Evolutionary conservation across 2,329 filamentous ascomycete genomes (phyloP), one percentile per base, ranked within the genome.

Genomic region (Trichoderma citrinoviride): DNA sequence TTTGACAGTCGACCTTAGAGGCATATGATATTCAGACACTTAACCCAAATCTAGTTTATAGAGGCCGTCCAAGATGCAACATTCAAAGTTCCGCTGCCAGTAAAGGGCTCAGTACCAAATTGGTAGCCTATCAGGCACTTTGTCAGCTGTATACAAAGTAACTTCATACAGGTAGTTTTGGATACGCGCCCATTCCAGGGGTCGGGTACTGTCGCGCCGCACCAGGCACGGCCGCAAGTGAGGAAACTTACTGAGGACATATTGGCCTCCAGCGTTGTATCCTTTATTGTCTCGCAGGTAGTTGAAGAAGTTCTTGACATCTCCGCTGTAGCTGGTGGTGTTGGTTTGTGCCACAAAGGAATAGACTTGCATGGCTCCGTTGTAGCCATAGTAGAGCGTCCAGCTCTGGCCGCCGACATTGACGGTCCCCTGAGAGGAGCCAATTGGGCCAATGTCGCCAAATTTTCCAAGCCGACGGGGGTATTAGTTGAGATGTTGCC

Each of bases 81-180:
- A 33, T n/a, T 62, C 17, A 62, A 33, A 5, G 60, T 54, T 19
- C 49, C 49, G 17, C 49, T 62, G 25, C 60, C 60, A 3, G 60
- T 62, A 23, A 62, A 62, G 1, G 60, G 23, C 40, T 62, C 60
- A 7, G 47, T 62, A 8, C 60, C 60, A 54, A 62, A 62, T 6
- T 62, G 60, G 40, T 29, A 62, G 29, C 49, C 58, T 62, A 15
- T 19, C 1, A 40, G 2, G 4, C 4, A 25, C 8, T 2, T 21
- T 3, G 49, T 62, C 25, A 62, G 49, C 37, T 14, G n/a, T n/a
- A 1, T 8, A n/a, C n/a, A n/a, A n/a, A n/a, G n/a, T n/a, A n/a
- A n/a, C n/a, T n/a, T n/a, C n/a, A n/a, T n/a, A n/a, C n/a, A n/a
- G n/a, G n/a, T n/a, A n/a, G n/a, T n/a, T n/a, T n/a, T n/a, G n/a